Conservation (phyloP, 306 rosid genomes). For the Acacia acuminata region DNA sequence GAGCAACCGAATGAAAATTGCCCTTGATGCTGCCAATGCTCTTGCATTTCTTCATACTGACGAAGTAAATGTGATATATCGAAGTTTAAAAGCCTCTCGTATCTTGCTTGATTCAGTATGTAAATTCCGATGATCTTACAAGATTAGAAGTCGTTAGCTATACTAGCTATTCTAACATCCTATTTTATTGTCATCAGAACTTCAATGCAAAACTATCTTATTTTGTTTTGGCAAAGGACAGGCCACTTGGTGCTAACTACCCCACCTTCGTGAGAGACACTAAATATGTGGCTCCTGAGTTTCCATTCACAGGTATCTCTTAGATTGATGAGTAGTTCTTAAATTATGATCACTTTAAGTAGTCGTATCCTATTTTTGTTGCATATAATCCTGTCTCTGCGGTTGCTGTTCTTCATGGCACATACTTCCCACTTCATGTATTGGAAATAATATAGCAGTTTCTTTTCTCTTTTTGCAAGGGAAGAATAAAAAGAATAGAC, state of each 20-base stretch:
- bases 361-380: slow-evolving; percentile 3
- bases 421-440: neutral
- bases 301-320: slow-evolving; percentile 57
- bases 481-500: too few relatives aligned
- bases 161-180: slow-evolving; percentile 29
- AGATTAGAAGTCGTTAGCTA: slow-evolving; percentile 16
- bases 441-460: too few relatives aligned
- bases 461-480: too few relatives aligned
- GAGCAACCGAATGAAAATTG: slow-evolving; percentile 81
- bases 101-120: slow-evolving; percentile 80
- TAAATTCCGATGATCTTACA: slow-evolving; percentile 3
- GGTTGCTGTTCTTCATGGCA: neutral
- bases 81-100: slow-evolving; percentile 80
- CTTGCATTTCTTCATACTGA: slow-evolving; percentile 95
- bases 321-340: slow-evolving; percentile 18
- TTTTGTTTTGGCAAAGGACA: slow-evolving; percentile 95
- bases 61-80: slow-evolving; percentile 83
- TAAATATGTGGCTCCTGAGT: slow-evolving; percentile 66
- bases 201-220: slow-evolving; percentile 84
- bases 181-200: slow-evolving; percentile 47
- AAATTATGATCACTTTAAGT: slow-evolving; percentile 16
- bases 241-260: slow-evolving; percentile 38
- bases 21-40: slow-evolving; percentile 88
- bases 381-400: slow-evolving; percentile 19
- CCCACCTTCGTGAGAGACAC: too few relatives aligned